A percentile compares a stretch with the other conserved stretches of the same genome.
phyloP scores from a whole-genome alignment of 176 grass and related monocot genomes.

The Metroxylon sagu region DNA sequence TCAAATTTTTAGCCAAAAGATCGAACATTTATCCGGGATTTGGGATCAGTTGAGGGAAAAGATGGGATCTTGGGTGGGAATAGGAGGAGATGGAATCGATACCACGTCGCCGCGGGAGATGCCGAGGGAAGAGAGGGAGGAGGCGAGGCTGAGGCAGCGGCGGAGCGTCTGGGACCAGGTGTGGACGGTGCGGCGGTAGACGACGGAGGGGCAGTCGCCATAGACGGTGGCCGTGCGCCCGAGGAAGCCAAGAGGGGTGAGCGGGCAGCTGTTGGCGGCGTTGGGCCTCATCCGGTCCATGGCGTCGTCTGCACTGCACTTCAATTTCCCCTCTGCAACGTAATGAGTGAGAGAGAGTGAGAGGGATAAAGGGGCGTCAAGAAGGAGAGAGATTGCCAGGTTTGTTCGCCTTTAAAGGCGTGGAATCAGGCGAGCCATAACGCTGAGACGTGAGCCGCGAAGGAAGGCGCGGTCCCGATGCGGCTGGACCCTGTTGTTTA shows the following conservation, averaged over 20 bases:
- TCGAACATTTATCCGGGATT: neutral
- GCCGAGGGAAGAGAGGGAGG: conserved; percentile 61
- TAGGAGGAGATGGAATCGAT: neutral
- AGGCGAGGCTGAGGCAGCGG: conserved; percentile 78
- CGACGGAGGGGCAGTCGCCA: conserved; percentile 51
- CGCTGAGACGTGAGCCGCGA: too few relatives aligned
- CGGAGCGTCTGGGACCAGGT: conserved; percentile 58
- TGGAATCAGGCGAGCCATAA: too few relatives aligned
- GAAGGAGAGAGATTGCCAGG: too few relatives aligned
- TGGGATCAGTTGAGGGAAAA: neutral
- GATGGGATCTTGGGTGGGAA: neutral
- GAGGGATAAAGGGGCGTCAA: too few relatives aligned
- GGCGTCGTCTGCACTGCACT: neutral
- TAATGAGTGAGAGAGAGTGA: too few relatives aligned
- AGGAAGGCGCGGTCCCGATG: too few relatives aligned
- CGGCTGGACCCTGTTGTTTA: too few relatives aligned
- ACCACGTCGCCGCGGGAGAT: conserved; percentile 62
- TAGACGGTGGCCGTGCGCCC: conserved; percentile 50
- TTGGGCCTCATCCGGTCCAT: conserved; percentile 40
- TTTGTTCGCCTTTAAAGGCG: too few relatives aligned
- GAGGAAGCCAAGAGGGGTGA: conserved; percentile 66
- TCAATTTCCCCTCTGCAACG: too few relatives aligned
- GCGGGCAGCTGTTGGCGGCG: conserved; percentile 49
- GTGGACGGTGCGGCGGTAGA: conserved; percentile 52
- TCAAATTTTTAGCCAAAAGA: neutral